Conservation (phyloP, 176 grass and related monocot species). For the Triticum turgidum region DNA sequence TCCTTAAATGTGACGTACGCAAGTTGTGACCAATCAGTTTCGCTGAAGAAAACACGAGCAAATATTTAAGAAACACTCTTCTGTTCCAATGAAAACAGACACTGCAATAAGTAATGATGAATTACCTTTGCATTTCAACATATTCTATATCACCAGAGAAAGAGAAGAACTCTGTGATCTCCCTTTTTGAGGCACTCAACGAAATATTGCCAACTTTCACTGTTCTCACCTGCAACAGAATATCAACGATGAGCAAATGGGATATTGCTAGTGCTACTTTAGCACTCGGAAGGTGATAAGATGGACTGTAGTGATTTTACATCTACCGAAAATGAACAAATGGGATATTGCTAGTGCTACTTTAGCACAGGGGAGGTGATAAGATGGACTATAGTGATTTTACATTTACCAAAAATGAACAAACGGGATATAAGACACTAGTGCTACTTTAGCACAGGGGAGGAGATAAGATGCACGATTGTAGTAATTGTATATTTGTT, state of each 20-base stretch:
- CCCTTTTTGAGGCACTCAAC: conserved; percentile 71
- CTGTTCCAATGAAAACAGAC: conserved; percentile 7
- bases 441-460: background rate
- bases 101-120: background rate
- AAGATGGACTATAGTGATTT: background rate
- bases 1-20: conserved; percentile 97
- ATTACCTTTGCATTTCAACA: conserved; percentile 95
- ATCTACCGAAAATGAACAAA: conserved; percentile 7
- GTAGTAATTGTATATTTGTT: background rate
- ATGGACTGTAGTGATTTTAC: background rate
- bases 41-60: conserved; percentile 49
- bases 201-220: conserved; percentile 93
- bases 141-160: conserved; percentile 94
- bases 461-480: background rate
- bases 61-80: conserved; percentile 23
- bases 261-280: background rate
- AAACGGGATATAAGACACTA: background rate
- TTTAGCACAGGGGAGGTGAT: background rate
- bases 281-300: background rate
- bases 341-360: background rate
- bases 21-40: conserved; percentile 85
- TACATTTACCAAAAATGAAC: background rate
- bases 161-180: conserved; percentile 95
- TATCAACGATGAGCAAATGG: background rate
- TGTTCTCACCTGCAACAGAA: conserved; percentile 59